These are phyloP conservation scores for Clitopilus hobsonii DNA, from an alignment of 768 basidiomycete species.

Conservation along the genomic window DNA sequence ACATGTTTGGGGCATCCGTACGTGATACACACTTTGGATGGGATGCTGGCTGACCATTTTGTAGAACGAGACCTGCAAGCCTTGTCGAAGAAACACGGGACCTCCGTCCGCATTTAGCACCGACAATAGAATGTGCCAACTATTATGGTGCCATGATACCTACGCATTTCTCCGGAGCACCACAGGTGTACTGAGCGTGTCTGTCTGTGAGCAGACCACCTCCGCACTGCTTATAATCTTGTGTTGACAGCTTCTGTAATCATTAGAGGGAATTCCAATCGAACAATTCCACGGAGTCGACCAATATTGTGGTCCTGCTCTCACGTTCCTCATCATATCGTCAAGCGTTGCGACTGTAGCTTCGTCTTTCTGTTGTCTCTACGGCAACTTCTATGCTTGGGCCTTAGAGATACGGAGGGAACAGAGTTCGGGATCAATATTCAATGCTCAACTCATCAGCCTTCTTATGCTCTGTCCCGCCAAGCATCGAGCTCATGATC, in stretches of 20 bases:
- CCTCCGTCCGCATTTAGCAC: conserved; percentile 50
- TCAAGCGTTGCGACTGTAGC: neutral
- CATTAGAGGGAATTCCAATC: neutral
- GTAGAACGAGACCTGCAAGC: conserved; percentile 80
- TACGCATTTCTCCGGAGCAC: too few relatives aligned
- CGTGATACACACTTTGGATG: conserved; percentile 25
- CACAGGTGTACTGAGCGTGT: too few relatives aligned
- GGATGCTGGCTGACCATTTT: conserved; percentile 5
- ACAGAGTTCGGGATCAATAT: neutral
- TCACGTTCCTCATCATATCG: neutral
- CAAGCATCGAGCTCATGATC: too few relatives aligned
- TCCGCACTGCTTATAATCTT: neutral
- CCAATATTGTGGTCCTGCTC: neutral
- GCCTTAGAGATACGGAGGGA: neutral
- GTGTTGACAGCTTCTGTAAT: neutral
- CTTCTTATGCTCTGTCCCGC: neutral
- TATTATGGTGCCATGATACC: too few relatives aligned
- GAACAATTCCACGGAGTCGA: too few relatives aligned
- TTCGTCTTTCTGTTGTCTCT: neutral
- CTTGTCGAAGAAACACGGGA: conserved; percentile 62
- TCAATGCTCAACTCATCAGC: neutral
- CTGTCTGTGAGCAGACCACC: neutral
- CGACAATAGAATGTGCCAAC: neutral
- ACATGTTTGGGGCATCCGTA: conserved; percentile 87
- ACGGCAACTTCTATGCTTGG: neutral